Conservation (phyloP, 2,329 filamentous ascomycete species). For the Hypoxylon sp. region DNA sequence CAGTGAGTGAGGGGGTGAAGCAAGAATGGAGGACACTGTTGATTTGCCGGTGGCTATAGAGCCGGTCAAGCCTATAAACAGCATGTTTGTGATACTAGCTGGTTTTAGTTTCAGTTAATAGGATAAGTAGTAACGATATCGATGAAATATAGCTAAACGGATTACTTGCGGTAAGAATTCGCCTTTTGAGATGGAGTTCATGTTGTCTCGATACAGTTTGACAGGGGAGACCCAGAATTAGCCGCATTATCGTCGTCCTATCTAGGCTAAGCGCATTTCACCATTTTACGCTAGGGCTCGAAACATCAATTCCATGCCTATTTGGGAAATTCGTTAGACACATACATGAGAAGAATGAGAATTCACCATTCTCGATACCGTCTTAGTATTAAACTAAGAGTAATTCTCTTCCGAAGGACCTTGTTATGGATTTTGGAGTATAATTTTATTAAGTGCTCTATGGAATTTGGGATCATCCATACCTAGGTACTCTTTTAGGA, state of each 20-base stretch:
- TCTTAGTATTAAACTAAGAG: too few relatives aligned
- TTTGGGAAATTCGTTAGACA: conserved; percentile 7
- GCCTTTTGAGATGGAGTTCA: conserved; percentile 17
- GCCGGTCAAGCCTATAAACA: conserved; percentile 95
- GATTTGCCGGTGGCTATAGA: conserved; percentile 99
- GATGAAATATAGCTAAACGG: not conserved
- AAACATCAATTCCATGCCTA: conserved; percentile 1
- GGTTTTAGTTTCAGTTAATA: too few relatives aligned
- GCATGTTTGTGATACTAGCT: conserved; percentile 69
- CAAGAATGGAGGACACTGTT: conserved; percentile 88
- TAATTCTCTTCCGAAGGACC: too few relatives aligned
- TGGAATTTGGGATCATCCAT: too few relatives aligned
- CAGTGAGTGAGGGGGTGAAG: conserved; percentile 83
- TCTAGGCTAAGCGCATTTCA: conserved; percentile 16
- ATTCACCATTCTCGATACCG: too few relatives aligned
- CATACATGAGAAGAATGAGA: too few relatives aligned
- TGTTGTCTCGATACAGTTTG: conserved; percentile 27
- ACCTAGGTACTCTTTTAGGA: too few relatives aligned
- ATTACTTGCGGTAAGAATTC: not conserved
- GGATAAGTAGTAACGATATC: not conserved
- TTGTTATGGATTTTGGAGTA: too few relatives aligned
- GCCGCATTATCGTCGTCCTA: conserved; percentile 36
- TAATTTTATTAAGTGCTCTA: too few relatives aligned
- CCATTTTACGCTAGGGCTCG: conserved; percentile 22
- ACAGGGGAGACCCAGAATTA: conserved; percentile 24